Percentiles rank a stretch among this genome's conserved stretches.
phyloP scores from a whole-genome alignment of 2,329 filamentous ascomycete species.

The Fusarium coicis region DNA sequence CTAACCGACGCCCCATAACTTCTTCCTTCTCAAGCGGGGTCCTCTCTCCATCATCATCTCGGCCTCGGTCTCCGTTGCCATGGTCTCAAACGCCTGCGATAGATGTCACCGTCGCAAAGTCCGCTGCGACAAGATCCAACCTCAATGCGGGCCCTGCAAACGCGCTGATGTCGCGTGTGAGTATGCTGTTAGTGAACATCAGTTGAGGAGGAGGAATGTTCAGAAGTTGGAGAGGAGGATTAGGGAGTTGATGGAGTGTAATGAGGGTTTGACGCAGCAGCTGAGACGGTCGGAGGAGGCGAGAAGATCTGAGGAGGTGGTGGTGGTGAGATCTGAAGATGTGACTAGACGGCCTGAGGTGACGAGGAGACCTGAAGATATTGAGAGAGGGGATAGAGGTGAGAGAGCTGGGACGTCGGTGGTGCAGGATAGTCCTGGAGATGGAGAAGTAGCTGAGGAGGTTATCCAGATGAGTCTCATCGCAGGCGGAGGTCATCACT shows the following conservation, averaged over 20 bases:
- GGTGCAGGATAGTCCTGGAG: neutral
- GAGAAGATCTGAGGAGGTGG: neutral
- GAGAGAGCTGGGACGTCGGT: neutral
- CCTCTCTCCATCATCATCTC: slow-evolving; percentile 10
- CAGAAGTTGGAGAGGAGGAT: slow-evolving; percentile 51
- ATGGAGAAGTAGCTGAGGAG: slow-evolving; percentile 51
- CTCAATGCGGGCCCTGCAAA: slow-evolving; percentile 51
- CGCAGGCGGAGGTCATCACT: slow-evolving; percentile 55
- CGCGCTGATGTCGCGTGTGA: slow-evolving; percentile 48
- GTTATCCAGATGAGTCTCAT: slow-evolving; percentile 56
- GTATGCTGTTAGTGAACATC: slow-evolving; percentile 49
- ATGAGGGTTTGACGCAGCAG: slow-evolving; percentile 30
- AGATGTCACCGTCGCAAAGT: slow-evolving; percentile 55
- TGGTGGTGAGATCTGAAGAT: neutral
- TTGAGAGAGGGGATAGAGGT: neutral
- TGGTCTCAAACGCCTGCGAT: slow-evolving; percentile 49
- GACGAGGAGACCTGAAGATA: neutral
- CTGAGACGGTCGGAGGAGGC: slow-evolving; percentile 10
- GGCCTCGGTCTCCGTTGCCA: slow-evolving; percentile 29
- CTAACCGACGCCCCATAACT: slow-evolving; percentile 14
- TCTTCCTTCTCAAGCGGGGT: slow-evolving; percentile 25
- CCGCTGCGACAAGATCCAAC: slow-evolving; percentile 53
- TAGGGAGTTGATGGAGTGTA: slow-evolving; percentile 47
- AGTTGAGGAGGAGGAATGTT: slow-evolving; percentile 46
- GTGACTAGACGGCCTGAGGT: neutral